Percentiles rank a stretch among this genome's conserved stretches.
Evolutionary conservation across 345 rosid genomes (phyloP).

Genomic region (Eucalyptus polybractea): DNA sequence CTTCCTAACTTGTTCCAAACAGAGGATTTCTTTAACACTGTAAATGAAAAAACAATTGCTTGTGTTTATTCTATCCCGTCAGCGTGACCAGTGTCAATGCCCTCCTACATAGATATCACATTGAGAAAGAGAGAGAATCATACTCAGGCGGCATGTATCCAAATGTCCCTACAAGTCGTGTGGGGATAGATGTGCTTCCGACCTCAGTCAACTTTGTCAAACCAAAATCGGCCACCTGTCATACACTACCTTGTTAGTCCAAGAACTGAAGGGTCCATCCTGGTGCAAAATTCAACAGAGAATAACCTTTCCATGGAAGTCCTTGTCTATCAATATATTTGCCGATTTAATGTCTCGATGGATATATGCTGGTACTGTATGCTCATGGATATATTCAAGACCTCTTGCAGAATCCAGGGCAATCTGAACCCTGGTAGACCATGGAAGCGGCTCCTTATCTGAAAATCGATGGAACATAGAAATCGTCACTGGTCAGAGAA

Average conservation of each 20-base stretch:
- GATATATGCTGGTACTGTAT: constrained; percentile 94
- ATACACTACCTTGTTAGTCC: not conserved
- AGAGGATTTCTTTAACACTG: not conserved
- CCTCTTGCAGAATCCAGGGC: constrained; percentile 99
- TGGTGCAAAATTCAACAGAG: not conserved
- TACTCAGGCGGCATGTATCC: constrained; percentile 99
- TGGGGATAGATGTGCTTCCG: constrained; percentile 51
- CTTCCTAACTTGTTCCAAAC: not conserved
- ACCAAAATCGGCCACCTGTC: constrained; percentile 96
- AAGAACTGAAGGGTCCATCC: not conserved
- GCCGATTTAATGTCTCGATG: constrained; percentile 97
- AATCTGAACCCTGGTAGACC: constrained; percentile 85
- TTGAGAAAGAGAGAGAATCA: constrained; percentile 3
- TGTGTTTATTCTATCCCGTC: not conserved
- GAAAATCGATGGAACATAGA: constrained; percentile 8
- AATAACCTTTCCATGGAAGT: constrained; percentile 71
- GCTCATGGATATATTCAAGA: constrained; percentile 95
- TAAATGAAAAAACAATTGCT: not conserved
- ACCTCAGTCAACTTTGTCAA: constrained; percentile 80
- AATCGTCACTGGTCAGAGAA: not conserved
- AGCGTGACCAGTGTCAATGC: not conserved
- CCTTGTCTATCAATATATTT: constrained; percentile 84
- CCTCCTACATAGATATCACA: not conserved
- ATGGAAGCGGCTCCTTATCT: constrained; percentile 70
- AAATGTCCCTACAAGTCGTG: constrained; percentile 91